A percentile compares a stretch with the other conserved stretches of the same genome.
Conservation (phyloP, 2,329 filamentous ascomycete species). For the Aspergillus glaucus region DNA sequence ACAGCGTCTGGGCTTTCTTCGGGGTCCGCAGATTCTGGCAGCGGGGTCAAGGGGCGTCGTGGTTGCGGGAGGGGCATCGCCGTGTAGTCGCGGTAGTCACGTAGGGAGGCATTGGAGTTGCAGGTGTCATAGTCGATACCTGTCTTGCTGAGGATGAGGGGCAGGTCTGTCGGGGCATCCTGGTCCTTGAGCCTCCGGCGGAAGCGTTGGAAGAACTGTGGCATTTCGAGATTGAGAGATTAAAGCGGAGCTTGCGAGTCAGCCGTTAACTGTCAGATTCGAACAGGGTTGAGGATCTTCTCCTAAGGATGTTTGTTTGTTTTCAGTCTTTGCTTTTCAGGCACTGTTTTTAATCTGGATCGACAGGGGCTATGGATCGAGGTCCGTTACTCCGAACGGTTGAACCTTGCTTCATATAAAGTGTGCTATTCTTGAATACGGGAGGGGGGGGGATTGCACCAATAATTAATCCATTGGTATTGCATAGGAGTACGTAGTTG, state of each 20-base stretch:
- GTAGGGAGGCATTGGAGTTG: not conserved
- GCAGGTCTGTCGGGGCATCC: not conserved
- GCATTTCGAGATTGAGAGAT: not conserved
- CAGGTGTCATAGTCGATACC: constrained; percentile 1
- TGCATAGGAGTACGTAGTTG: too few species aligned
- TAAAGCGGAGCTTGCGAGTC: too few species aligned
- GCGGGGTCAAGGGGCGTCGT: not conserved
- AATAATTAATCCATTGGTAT: too few species aligned
- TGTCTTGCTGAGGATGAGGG: not conserved
- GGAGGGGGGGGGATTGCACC: too few species aligned
- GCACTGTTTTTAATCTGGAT: not conserved
- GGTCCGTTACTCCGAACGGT: not conserved
- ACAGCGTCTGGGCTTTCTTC: not conserved
- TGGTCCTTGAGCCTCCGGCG: not conserved
- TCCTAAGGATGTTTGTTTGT: too few species aligned
- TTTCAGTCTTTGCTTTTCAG: too few species aligned
- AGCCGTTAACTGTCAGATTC: too few species aligned
- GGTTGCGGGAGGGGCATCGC: not conserved
- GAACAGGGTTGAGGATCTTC: too few species aligned
- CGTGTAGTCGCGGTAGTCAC: not conserved
- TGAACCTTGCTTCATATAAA: not conserved
- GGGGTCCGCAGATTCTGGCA: not conserved
- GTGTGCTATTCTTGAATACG: not conserved
- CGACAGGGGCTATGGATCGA: not conserved
- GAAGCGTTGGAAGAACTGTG: not conserved